Evolutionary conservation across 495 filamentous ascomycete species (phyloP), one percentile per base, ranked within the genome.

Genomic region (Evansstolkia leycettana): DNA sequence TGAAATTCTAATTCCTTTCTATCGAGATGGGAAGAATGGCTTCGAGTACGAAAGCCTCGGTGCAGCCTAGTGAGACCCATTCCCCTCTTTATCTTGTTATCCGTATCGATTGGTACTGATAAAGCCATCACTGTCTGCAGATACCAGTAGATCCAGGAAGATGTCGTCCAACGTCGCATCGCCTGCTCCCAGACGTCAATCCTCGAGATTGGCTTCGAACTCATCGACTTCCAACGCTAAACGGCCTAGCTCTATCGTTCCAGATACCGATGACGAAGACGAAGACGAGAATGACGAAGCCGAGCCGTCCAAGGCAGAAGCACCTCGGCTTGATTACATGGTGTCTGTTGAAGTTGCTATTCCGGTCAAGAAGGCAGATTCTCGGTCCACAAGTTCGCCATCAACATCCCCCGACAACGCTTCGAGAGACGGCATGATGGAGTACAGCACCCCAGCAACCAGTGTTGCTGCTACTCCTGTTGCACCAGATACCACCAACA

Each of bases 401-500:
- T 46, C 48, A 39, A 53, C 58, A 18, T 58, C 65, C 2, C 15
- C 50, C 13, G 60, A 51, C 3, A 50, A 36, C 39, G 38, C 7
- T 31, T 64, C 55, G 17, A 27, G 46, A 30, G 61, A 69, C 26
- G 70, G 69, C 1, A 73, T 66, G 5, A 75, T 67, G 33, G 77
- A 73, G 17, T 77, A 72, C 45, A 76, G 75, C 28, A 94, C 86
- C 3, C 84, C 84, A 7, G 78, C 74, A 14, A 94, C 85, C 9
- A 90, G 83, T 50, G 67, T 73, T 40, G 60, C 65, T 17, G 69
- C 66, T 3, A 82, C 81, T 7, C 75, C 81, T 28, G 57, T 42
- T 6, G 64, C 60, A 37, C 53, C 58, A 2, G 47, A 60, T 17
- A 38, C 28, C 9, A 57, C 54, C 31, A 28, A 48, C 12, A 17